Base-by-base conservation (phyloP, 2,329 filamentous ascomycete genomes). In the Nectriaceae sp. region DNA sequence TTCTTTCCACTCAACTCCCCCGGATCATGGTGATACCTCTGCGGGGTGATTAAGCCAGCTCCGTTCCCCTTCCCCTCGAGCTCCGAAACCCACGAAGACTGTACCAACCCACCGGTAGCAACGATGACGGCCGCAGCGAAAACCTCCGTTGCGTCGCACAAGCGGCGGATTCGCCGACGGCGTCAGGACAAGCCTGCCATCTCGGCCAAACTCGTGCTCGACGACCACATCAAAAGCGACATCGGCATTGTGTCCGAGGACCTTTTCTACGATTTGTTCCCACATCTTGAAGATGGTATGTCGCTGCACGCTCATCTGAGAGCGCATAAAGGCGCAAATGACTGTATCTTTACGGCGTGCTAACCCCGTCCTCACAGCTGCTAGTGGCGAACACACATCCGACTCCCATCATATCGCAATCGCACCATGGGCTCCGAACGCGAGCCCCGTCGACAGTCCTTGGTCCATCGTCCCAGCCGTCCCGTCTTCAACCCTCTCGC, bases 381-480 rank as follows among this genome's bases (percentile, higher is more conserved):
- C 46, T 54, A 49, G 60, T 50, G 69, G 71, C 51, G 70, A 75
- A 33, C 60, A 65, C 5, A 52, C 56, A 16, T 41, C 61, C 39
- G 66, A 77, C 20, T 63, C 80, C 47, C 74, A 82, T 50, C 80
- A 90, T 65, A 79, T 91, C 54, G 88, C 88, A 36, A 82, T 92
- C 55, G 83, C 87, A 40, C 88, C 88, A 3, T 91, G 87, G 87
- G 74, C 80, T 1, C 86, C 89, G 11, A 75, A 72, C 46, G 68
- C 75, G 29, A 74, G 71, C 5, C 70, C 80, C 18, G 76, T 88
- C 64, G 82, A 84, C 49, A 81, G 84, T 16, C 78, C 81, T 40
- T 99, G 94, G 94, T 90, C 90, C 6, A 82, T 97, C 42, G 81
- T 97, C 26, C 89, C 93, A 2, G 82, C 96, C 50, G 77, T 78